A percentile compares a stretch with the other conserved stretches of the same genome.
Conservation (phyloP, 768 basidiomycete species). For the Epithele typhae region DNA sequence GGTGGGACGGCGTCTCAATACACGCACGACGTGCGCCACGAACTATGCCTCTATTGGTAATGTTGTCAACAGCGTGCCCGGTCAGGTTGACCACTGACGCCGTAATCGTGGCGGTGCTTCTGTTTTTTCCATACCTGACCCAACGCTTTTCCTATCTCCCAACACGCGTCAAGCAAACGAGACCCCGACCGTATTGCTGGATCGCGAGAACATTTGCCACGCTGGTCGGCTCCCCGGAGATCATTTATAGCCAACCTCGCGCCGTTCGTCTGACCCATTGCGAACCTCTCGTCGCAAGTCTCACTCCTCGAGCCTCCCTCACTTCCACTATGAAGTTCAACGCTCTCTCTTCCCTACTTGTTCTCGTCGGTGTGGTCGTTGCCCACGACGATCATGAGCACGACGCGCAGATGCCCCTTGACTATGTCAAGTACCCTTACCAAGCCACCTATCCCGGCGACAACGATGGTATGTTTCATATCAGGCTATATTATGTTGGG, state of each 20-base stretch:
- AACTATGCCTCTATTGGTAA: too few species aligned
- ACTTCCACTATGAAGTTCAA: constrained; percentile 18
- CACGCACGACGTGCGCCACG: too few species aligned
- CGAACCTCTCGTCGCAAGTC: background rate
- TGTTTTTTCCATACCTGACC: too few species aligned
- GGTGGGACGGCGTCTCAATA: too few species aligned
- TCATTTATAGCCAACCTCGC: background rate
- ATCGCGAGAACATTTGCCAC: background rate
- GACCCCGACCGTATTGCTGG: too few species aligned
- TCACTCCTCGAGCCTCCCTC: background rate
- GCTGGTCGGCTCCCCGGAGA: background rate
- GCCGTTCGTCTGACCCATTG: background rate
- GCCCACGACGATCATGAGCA: constrained; percentile 37
- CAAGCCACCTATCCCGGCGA: constrained; percentile 49
- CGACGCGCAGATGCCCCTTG: constrained; percentile 57
- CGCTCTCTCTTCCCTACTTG: constrained; percentile 13
- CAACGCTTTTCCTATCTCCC: too few species aligned
- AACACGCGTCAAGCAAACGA: too few species aligned
- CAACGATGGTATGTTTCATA: constrained; percentile 49
- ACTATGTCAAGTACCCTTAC: constrained; percentile 63
- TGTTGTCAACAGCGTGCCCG: too few species aligned
- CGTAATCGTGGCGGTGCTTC: too few species aligned
- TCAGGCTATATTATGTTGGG: too few species aligned
- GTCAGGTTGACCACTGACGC: too few species aligned
- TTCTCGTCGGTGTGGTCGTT: constrained; percentile 24